Evolutionary conservation across 1,284 basidiomycete species (phyloP).

Genomic region (Sanghuangporus baumii): DNA sequence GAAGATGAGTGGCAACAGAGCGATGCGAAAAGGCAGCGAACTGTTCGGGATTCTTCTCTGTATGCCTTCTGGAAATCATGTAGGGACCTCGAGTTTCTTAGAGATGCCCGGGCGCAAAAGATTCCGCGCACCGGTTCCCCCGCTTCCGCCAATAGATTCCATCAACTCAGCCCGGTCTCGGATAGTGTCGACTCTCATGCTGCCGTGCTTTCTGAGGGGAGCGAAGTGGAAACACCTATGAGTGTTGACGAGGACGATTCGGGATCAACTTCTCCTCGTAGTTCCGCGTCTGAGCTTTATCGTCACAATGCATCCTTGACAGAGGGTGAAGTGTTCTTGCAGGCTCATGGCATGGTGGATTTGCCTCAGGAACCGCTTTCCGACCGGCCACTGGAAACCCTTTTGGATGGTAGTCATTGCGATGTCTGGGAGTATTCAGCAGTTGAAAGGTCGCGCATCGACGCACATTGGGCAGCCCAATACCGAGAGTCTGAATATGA

Average conservation of each 20-base stretch:
- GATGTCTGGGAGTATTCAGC: constrained; percentile 41
- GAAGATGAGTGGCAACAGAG: neutral
- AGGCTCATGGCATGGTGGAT: constrained; percentile 25
- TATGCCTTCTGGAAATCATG: constrained; percentile 45
- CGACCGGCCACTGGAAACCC: constrained; percentile 31
- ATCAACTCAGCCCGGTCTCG: neutral
- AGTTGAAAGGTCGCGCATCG: constrained; percentile 34
- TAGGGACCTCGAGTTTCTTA: constrained; percentile 38
- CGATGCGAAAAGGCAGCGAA: constrained; percentile 18
- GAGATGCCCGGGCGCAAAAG: neutral
- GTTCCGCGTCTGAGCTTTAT: neutral
- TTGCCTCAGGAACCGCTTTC: constrained; percentile 31
- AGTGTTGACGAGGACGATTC: neutral
- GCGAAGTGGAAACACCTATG: neutral
- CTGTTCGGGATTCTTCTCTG: constrained; percentile 28
- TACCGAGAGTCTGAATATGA: constrained; percentile 26
- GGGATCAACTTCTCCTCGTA: neutral
- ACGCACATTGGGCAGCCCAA: constrained; percentile 31
- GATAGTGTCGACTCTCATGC: neutral
- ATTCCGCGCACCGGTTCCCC: neutral
- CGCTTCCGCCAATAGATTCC: neutral
- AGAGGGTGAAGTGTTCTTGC: constrained; percentile 29
- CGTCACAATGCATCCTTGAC: constrained; percentile 24
- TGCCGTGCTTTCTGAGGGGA: too few species aligned
- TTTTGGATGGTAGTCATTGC: constrained; percentile 27